Evolutionary conservation across 2,329 filamentous ascomycete genomes (phyloP).

Genomic region (Dactylellina sp.): DNA sequence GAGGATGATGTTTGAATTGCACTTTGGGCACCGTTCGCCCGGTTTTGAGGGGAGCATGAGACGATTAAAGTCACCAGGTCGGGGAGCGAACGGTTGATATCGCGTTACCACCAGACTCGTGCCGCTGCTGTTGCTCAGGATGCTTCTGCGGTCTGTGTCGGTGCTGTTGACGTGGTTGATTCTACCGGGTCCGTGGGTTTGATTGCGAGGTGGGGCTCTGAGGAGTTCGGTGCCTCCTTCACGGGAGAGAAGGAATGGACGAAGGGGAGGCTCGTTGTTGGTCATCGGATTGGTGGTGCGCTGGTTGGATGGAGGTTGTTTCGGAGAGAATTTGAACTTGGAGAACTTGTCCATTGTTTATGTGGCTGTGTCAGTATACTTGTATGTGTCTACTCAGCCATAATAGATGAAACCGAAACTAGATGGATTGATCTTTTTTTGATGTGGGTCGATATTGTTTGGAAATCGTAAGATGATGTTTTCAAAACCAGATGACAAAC

Average conservation of each 20-base stretch:
- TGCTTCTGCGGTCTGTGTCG: not conserved
- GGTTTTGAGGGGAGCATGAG: conserved; percentile 4
- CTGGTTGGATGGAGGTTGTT: not conserved
- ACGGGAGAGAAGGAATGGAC: conserved; percentile 18
- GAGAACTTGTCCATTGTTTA: conserved; percentile 23
- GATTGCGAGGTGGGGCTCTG: not conserved
- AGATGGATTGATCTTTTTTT: too few relatives aligned
- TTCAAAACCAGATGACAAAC: conserved; percentile 9
- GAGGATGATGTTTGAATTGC: conserved; percentile 42
- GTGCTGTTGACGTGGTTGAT: not conserved
- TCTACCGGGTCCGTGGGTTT: too few relatives aligned
- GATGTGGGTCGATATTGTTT: not conserved
- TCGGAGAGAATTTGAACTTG: conserved; percentile 3
- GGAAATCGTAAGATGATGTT: conserved; percentile 2
- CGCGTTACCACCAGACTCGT: not conserved
- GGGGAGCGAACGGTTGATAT: conserved; percentile 44
- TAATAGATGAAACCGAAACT: too few relatives aligned
- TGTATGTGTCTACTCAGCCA: not conserved
- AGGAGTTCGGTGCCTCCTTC: not conserved
- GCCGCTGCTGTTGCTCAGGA: not conserved
- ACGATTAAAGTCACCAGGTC: conserved; percentile 20
- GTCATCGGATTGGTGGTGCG: not conserved
- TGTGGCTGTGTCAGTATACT: not conserved
- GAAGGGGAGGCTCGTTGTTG: conserved; percentile 3
- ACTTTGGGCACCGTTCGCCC: conserved; percentile 30